Conservation (phyloP, 2,329 filamentous ascomycete species). For the Aspergillus hiratsukae region DNA sequence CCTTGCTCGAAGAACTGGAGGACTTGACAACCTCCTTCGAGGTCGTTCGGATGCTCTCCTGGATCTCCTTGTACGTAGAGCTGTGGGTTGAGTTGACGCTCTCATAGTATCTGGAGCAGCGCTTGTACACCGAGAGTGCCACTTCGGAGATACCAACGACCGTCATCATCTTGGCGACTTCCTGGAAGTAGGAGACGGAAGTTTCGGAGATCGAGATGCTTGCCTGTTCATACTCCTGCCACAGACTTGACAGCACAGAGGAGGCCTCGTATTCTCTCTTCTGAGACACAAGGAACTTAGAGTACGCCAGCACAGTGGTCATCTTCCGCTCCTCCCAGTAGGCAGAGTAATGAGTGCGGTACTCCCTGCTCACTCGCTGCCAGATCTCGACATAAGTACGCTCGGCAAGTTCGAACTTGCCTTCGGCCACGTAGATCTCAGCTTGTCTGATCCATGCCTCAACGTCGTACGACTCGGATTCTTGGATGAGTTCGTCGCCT, state of each 20-base stretch:
- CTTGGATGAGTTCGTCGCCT: not conserved
- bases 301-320: conserved; percentile 44
- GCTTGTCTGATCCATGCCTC: conserved; percentile 36
- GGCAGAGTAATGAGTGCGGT: conserved; percentile 38
- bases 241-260: conserved; percentile 44
- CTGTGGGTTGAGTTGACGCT: conserved; percentile 33
- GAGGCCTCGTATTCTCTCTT: conserved; percentile 44
- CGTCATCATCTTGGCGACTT: conserved; percentile 45
- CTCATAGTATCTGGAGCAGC: conserved; percentile 33
- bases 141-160: conserved; percentile 41
- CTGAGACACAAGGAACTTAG: conserved; percentile 44
- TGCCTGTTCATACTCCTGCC: conserved; percentile 48
- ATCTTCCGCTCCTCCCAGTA: conserved; percentile 49
- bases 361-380: conserved; percentile 48
- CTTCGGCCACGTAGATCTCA: conserved; percentile 32
- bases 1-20: conserved; percentile 32
- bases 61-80: conserved; percentile 39
- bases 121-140: conserved; percentile 48
- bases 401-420: conserved; percentile 39
- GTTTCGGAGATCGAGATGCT: conserved; percentile 38
- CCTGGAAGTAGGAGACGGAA: conserved; percentile 32
- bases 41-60: conserved; percentile 41
- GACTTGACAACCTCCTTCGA: conserved; percentile 41
- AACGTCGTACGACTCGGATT: conserved; percentile 28
- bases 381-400: conserved; percentile 48